Percentiles rank a stretch among this genome's conserved stretches.
Evolutionary conservation across 495 filamentous ascomycete species (phyloP).

Genomic region (Hypoxylon crocopeplum): DNA sequence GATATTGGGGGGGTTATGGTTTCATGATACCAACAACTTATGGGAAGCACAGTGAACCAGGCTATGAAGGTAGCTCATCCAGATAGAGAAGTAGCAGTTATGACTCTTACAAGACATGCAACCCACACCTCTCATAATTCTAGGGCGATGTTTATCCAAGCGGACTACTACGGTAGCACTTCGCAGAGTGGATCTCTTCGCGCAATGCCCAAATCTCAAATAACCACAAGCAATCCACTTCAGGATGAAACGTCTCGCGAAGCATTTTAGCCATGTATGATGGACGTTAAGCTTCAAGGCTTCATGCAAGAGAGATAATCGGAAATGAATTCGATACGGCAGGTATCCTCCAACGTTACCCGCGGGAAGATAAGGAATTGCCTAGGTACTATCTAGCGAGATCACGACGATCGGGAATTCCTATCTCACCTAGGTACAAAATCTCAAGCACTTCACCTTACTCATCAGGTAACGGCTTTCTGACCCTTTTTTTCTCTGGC

Average conservation of each 20-base stretch:
- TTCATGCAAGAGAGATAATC: slow-evolving; percentile 11
- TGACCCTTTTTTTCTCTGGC: too few species aligned
- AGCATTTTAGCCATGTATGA: slow-evolving; percentile 25
- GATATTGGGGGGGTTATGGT: neutral
- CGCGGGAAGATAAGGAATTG: slow-evolving; percentile 18
- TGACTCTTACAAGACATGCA: neutral
- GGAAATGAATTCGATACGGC: slow-evolving; percentile 20
- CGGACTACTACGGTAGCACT: slow-evolving; percentile 33
- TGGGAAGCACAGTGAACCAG: neutral
- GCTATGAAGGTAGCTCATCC: slow-evolving; percentile 1
- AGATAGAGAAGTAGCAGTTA: neutral
- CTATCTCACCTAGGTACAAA: neutral
- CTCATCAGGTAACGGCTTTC: too few species aligned
- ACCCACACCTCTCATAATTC: slow-evolving; percentile 2
- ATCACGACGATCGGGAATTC: neutral
- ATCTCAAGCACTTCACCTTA: too few species aligned
- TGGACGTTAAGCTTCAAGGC: slow-evolving; percentile 18
- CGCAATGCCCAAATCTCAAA: slow-evolving; percentile 4
- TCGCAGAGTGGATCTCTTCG: neutral
- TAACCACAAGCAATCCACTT: slow-evolving; percentile 11
- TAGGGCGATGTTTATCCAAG: slow-evolving; percentile 30
- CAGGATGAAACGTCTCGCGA: slow-evolving; percentile 15
- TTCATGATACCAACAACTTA: slow-evolving; percentile 26
- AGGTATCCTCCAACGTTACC: slow-evolving; percentile 6
- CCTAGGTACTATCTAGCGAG: neutral